phyloP scores from a whole-genome alignment of 306 rosid genomes.

The Phaseolus lunatus region DNA sequence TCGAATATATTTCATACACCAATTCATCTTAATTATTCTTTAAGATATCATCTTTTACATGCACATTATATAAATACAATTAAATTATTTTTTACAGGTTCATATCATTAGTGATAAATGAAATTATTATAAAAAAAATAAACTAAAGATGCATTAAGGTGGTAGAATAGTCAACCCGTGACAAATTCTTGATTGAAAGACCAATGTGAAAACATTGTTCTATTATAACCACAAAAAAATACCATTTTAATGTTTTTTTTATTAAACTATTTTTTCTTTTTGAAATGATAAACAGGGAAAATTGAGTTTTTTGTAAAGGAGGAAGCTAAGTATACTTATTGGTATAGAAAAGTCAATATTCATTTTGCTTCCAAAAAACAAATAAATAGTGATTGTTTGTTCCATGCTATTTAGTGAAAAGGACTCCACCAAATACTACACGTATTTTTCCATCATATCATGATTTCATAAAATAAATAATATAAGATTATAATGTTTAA shows the following conservation, averaged over 20 bases:
- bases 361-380: conserved; percentile 39
- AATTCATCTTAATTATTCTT: not conserved
- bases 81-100: too few species aligned
- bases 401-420: conserved; percentile 27
- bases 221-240: not conserved
- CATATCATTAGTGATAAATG: not conserved
- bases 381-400: conserved; percentile 15
- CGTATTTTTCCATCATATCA: conserved; percentile 31
- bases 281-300: conserved; percentile 17
- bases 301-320: conserved; percentile 27
- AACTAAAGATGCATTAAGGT: not conserved
- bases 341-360: conserved; percentile 41
- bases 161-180: not conserved
- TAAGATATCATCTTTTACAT: not conserved
- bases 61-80: not conserved
- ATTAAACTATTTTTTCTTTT: not conserved
- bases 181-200: conserved; percentile 21
- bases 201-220: conserved; percentile 24
- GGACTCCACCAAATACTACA: not conserved
- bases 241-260: too few species aligned
- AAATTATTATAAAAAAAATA: not conserved
- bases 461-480: too few species aligned
- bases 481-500: too few species aligned
- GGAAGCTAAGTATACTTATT: conserved; percentile 41
- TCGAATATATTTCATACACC: conserved; percentile 12